A percentile compares a stretch with the other conserved stretches of the same genome.
Conservation (phyloP, 2,329 filamentous ascomycete genomes). For the Calonectria montana region DNA sequence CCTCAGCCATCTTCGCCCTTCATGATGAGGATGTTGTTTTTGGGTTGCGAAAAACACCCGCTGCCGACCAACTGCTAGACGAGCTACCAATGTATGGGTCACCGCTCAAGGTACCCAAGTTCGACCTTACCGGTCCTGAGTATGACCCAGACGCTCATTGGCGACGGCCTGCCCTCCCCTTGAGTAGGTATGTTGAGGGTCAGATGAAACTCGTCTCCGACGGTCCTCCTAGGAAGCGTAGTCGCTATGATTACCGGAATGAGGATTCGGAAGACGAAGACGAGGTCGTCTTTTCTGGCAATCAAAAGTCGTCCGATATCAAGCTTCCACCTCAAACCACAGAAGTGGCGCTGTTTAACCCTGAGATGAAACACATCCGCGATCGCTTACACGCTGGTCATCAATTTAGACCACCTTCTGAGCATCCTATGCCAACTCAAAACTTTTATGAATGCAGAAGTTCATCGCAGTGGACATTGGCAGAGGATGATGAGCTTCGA, state of each 20-base stretch:
- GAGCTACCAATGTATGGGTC: conserved; percentile 85
- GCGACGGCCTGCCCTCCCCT: conserved; percentile 81
- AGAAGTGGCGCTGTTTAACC: conserved; percentile 87
- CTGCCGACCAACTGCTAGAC: conserved; percentile 79
- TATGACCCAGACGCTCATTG: conserved; percentile 76
- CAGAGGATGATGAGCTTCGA: conserved; percentile 91
- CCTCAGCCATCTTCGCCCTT: conserved; percentile 86
- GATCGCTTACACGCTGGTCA: conserved; percentile 92
- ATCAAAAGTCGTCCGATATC: conserved; percentile 57
- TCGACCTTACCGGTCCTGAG: conserved; percentile 68
- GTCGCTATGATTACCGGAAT: conserved; percentile 83
- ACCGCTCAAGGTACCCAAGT: conserved; percentile 67
- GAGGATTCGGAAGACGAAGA: conserved; percentile 75
- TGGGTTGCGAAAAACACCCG: conserved; percentile 77
- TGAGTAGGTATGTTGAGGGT: conserved; percentile 88
- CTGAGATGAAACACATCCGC: conserved; percentile 88
- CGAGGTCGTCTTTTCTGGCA: conserved; percentile 66
- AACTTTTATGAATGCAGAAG: conserved; percentile 89
- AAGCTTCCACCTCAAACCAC: conserved; percentile 75
- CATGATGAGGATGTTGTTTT: conserved; percentile 86
- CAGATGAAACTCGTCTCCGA: conserved; percentile 77
- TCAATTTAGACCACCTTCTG: conserved; percentile 91
- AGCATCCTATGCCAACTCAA: conserved; percentile 89
- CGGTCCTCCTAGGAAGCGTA: conserved; percentile 78
- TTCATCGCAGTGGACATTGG: conserved; percentile 90